Conservation (phyloP, 2,329 filamentous ascomycete species). For the Epichloe aotearoae region DNA sequence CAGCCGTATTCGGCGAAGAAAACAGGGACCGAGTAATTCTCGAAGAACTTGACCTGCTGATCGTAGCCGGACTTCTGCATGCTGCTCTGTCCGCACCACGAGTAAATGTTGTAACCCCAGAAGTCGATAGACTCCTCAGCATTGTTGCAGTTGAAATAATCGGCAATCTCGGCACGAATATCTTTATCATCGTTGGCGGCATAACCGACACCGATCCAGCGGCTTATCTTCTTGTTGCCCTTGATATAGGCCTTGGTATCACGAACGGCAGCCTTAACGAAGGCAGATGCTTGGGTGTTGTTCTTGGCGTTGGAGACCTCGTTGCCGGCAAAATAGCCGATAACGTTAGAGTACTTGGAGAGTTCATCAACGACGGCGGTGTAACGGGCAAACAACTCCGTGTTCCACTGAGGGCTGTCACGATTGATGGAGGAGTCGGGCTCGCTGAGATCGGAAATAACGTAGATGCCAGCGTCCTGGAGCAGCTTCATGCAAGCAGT, state of each 20-base stretch:
- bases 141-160: constrained; percentile 87
- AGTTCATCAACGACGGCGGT: constrained; percentile 71
- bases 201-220: constrained; percentile 80
- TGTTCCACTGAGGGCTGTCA: constrained; percentile 64
- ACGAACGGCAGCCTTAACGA: constrained; percentile 93
- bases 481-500: constrained; percentile 73
- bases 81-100: constrained; percentile 84
- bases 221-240: constrained; percentile 62
- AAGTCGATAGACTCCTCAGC: constrained; percentile 66
- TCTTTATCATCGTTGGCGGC: constrained; percentile 84
- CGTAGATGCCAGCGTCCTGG: constrained; percentile 79
- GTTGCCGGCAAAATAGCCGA: constrained; percentile 98
- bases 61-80: constrained; percentile 69
- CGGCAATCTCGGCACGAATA: constrained; percentile 68
- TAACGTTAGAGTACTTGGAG: constrained; percentile 72
- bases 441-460: constrained; percentile 81
- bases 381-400: constrained; percentile 68
- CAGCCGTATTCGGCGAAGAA: constrained; percentile 99
- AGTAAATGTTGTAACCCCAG: constrained; percentile 99
- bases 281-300: constrained; percentile 85
- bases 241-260: constrained; percentile 94
- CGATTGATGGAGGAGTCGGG: constrained; percentile 78
- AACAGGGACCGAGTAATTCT: constrained; percentile 77
- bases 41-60: constrained; percentile 73
- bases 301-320: constrained; percentile 82